These are phyloP conservation scores for Cystofilobasidium capitatum DNA, from an alignment of 768 basidiomycete species.

Conservation along the genomic window DNA sequence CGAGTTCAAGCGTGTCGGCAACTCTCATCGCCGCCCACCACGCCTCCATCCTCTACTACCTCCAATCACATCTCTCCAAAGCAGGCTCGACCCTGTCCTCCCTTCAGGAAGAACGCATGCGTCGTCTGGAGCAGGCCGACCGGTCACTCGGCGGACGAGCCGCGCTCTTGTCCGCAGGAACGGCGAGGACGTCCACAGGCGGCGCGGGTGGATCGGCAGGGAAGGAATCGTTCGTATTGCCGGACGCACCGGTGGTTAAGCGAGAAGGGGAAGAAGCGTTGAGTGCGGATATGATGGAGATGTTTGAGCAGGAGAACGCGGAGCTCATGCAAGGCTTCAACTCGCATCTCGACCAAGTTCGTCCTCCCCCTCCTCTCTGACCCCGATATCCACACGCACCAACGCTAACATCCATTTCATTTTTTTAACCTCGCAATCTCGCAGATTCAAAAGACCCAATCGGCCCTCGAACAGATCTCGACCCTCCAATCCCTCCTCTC, in stretches of 20 bases:
- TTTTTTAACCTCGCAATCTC: neutral
- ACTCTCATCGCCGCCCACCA: constrained; percentile 71
- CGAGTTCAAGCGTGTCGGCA: constrained; percentile 49
- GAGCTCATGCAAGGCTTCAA: constrained; percentile 9
- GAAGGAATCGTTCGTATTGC: neutral
- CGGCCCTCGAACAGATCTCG: constrained; percentile 48
- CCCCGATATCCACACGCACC: neutral
- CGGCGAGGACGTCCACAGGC: neutral
- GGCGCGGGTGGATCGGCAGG: neutral
- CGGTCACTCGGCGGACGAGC: constrained; percentile 6
- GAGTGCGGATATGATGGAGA: neutral
- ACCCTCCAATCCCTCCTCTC: constrained; percentile 86
- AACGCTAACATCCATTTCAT: neutral
- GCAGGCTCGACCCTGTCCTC: constrained; percentile 69
- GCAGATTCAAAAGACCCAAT: constrained; percentile 5
- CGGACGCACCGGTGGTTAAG: constrained; percentile 3
- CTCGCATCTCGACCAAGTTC: constrained; percentile 9
- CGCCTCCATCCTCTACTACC: constrained; percentile 82
- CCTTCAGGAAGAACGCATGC: constrained; percentile 88
- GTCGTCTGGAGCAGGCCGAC: constrained; percentile 61
- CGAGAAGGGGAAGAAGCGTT: constrained; percentile 1
- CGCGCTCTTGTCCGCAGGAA: neutral
- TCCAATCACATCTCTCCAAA: constrained; percentile 68
- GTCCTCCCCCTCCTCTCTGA: neutral
- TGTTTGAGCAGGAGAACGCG: constrained; percentile 10